Base-by-base conservation (phyloP, 148 eudicot genomes). In the Euryodendron excelsum region DNA sequence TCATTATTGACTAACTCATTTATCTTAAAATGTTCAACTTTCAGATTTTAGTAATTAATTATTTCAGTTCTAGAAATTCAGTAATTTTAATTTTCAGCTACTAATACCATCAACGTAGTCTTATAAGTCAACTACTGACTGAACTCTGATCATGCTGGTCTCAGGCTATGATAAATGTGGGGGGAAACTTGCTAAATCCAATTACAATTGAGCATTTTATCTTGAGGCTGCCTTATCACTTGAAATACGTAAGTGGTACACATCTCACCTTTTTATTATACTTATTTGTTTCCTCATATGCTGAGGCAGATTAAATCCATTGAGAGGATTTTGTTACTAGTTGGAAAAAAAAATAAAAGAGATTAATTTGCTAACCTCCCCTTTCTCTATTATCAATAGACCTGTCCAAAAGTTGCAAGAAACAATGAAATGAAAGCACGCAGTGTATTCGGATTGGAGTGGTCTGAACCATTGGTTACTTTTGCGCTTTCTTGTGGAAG, bases 401-500 rank as follows among this genome's bases (percentile, higher is more conserved):
- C 87, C 69, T 69, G 85, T 60, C 68, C 85, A 78, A 89, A 90
- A 75, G 77, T 82, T 27, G 77, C 87, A 4, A 89, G 77, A 81
- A 85, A 79, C 30, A 78, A 84, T 63, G 94, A 88, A 44, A 68
- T 75, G 72, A 87, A 79, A 79, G 90, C 87, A 17, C 84, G 88
- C 63, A 82, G 78, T 55, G 77, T 72, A 76, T 93, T 87, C 34
- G 94, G 97, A 20, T 82, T 95, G 89, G 98, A 90, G 77, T 89
- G 89, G 79, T 85, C 93, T 45, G 99, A 95, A 73, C 99, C 99
- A 25, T 74, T 91, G 83, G 90, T 95, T 27, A 90, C 99, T 69
- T 95, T 95, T 75, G 98, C 97, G 48, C 87, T 95, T 30, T 89
- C 93, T 72, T 93, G 97, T 71, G 99, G 99, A 72, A 95, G 97